Evolutionary conservation across 1,139 yeast species (phyloP).

Genomic region (Kodamaea alishanica): DNA sequence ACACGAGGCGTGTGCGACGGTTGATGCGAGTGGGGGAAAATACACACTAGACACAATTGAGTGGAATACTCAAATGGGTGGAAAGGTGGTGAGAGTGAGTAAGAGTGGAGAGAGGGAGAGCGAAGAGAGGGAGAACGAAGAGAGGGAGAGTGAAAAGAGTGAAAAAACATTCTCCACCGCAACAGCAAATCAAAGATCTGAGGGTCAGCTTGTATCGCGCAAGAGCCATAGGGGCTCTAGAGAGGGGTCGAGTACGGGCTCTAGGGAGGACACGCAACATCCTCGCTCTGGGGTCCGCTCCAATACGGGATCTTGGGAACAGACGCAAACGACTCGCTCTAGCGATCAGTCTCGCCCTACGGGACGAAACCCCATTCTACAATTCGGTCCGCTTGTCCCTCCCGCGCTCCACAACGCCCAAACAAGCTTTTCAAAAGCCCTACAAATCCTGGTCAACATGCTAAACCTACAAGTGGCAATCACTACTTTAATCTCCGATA

Average conservation of each 20-base stretch:
- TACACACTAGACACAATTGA: constrained; percentile 30
- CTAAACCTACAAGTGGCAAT: constrained; percentile 26
- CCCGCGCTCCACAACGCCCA: constrained; percentile 40
- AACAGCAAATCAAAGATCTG: too few species aligned
- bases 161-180: background rate
- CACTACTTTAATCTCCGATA: constrained; percentile 6
- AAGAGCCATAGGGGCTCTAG: too few species aligned
- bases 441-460: constrained; percentile 26
- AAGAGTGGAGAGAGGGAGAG: background rate
- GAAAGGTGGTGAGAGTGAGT: background rate
- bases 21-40: constrained; percentile 9
- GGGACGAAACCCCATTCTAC: constrained; percentile 36
- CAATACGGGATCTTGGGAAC: too few species aligned
- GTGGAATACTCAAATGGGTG: constrained; percentile 21
- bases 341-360: too few species aligned
- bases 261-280: background rate
- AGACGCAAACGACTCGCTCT: too few species aligned
- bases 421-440: constrained; percentile 27
- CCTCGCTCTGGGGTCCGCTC: too few species aligned
- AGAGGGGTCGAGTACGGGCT: too few species aligned
- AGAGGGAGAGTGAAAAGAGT: constrained; percentile 2
- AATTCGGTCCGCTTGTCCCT: constrained; percentile 52
- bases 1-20: constrained; percentile 23
- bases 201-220: too few species aligned
- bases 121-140: background rate